Conservation (phyloP, 441 rosid species). For the Gossypium aridum region DNA sequence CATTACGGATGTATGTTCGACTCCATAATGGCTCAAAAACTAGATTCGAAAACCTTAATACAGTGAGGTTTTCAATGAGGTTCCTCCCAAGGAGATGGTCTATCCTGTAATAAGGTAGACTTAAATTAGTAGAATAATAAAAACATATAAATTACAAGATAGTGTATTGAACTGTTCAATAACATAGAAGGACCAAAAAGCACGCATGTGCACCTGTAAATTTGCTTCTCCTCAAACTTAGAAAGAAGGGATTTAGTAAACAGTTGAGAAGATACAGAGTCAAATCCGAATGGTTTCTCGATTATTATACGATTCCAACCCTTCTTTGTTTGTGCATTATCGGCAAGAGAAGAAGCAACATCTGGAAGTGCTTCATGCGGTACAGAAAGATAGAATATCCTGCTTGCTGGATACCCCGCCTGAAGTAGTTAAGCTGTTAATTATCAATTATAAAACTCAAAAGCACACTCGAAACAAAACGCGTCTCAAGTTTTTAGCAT, state of each 20-base stretch:
- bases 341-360: constrained; percentile 52
- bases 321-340: constrained; percentile 49
- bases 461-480: constrained; percentile 13
- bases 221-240: constrained; percentile 59
- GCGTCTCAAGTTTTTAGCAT: background rate
- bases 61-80: constrained; percentile 77
- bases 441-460: constrained; percentile 23
- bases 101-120: constrained; percentile 42
- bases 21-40: constrained; percentile 87
- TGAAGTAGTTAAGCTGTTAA: constrained; percentile 35
- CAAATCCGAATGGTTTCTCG: constrained; percentile 82
- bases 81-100: constrained; percentile 77
- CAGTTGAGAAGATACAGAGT: constrained; percentile 42
- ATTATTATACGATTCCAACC: constrained; percentile 80
- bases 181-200: background rate
- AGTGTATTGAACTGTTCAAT: background rate
- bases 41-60: constrained; percentile 70
- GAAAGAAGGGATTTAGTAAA: constrained; percentile 60
- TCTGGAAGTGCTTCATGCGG: constrained; percentile 83
- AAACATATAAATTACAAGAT: background rate
- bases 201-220: constrained; percentile 50
- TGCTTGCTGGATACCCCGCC: constrained; percentile 53
- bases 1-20: constrained; percentile 55
- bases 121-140: constrained; percentile 7
- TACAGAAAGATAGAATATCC: constrained; percentile 75